phyloP scores from a whole-genome alignment of 2,329 filamentous ascomycete species.

The Aspergillus fructus region DNA sequence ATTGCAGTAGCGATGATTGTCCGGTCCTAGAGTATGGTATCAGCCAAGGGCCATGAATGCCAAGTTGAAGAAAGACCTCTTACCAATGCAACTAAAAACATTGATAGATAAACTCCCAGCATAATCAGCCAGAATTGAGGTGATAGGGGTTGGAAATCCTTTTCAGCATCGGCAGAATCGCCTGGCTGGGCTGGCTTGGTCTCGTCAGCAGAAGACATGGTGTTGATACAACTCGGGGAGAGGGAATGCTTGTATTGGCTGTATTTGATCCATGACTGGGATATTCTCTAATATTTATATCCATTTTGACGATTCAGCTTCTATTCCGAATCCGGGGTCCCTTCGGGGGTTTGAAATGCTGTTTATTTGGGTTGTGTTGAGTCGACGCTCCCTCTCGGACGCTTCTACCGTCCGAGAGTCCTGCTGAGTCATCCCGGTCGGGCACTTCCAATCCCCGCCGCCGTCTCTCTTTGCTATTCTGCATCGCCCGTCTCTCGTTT shows the following conservation, averaged over 20 bases:
- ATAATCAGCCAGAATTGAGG: conserved; percentile 3
- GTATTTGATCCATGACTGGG: background rate
- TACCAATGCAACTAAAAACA: conserved; percentile 5
- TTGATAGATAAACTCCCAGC: background rate
- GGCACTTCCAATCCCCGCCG: background rate
- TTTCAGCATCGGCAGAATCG: conserved; percentile 4
- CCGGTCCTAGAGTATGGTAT: conserved; percentile 11
- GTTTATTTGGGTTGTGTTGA: too few relatives aligned
- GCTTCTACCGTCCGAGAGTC: background rate
- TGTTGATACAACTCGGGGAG: background rate
- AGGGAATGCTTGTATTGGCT: background rate
- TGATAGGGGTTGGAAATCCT: background rate
- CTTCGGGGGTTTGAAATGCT: too few relatives aligned
- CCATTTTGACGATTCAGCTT: background rate
- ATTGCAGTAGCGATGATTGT: conserved; percentile 36
- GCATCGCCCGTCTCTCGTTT: background rate
- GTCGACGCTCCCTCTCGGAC: too few relatives aligned
- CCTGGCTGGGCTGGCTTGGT: background rate
- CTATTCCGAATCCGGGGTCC: too few relatives aligned
- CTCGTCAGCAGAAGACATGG: conserved; percentile 1
- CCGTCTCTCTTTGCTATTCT: background rate
- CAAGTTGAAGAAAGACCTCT: background rate
- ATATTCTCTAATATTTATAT: background rate
- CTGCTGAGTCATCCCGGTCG: background rate
- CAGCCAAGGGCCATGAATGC: background rate